These are phyloP conservation scores for Fomes fomentarius DNA, from an alignment of 1,284 basidiomycete species.

Conservation along the genomic window DNA sequence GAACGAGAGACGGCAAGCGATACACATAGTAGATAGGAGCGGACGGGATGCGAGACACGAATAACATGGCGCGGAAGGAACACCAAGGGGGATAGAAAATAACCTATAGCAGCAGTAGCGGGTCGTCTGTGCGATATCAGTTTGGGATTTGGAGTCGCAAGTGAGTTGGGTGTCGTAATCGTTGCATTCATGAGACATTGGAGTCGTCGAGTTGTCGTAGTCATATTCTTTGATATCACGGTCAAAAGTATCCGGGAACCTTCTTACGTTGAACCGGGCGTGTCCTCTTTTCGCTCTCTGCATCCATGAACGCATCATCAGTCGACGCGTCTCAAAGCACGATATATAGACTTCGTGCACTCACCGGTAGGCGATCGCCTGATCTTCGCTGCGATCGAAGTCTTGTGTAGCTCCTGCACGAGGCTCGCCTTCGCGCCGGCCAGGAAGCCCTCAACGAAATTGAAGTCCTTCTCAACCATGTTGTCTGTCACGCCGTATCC, in stretches of 20 bases:
- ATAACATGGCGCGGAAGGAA: conserved; percentile 3
- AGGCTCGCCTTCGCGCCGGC: conserved; percentile 37
- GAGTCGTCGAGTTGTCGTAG: not conserved
- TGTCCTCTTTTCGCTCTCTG: not conserved
- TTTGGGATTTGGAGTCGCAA: not conserved
- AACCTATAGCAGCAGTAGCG: no score
- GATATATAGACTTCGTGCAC: not conserved
- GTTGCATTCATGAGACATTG: not conserved
- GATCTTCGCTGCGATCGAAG: not conserved
- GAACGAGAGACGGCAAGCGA: not conserved
- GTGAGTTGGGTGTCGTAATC: not conserved
- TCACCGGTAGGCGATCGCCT: conserved; percentile 1
- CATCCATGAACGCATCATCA: not conserved
- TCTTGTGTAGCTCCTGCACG: conserved; percentile 19
- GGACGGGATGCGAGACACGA: not conserved
- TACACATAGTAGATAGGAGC: not conserved
- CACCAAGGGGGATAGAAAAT: conserved; percentile 4
- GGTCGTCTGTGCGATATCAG: no score
- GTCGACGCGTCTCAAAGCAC: not conserved
- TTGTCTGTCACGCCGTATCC: conserved; percentile 59
- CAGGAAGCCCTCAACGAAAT: conserved; percentile 72
- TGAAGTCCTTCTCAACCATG: conserved; percentile 61
- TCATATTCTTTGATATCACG: not conserved
- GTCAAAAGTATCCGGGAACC: conserved; percentile 9
- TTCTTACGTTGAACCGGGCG: conserved; percentile 11